These are phyloP conservation scores for Fistulinella prunicolor DNA, from an alignment of 768 basidiomycete species.

Conservation along the genomic window DNA sequence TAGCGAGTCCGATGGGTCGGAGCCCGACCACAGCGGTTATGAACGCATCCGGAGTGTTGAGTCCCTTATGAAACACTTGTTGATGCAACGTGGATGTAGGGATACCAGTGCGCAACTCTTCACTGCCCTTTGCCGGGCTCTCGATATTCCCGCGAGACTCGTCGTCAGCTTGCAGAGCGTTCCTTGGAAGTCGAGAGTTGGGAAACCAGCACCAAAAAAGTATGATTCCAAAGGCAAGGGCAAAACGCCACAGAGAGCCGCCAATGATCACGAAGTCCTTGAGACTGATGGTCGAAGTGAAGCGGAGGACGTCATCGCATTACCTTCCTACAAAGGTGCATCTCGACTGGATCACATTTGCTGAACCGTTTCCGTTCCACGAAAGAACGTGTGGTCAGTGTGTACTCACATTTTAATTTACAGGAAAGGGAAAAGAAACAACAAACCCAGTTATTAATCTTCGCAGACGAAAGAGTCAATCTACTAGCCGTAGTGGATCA, in stretches of 20 bases:
- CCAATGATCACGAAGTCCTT: slow-evolving; percentile 19
- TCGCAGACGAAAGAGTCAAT: slow-evolving; percentile 53
- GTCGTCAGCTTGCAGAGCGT: slow-evolving; percentile 90
- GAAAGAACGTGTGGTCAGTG: slow-evolving; percentile 1
- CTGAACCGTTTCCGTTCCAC: background rate
- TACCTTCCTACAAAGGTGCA: slow-evolving; percentile 33
- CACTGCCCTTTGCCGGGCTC: slow-evolving; percentile 81
- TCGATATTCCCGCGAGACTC: slow-evolving; percentile 83
- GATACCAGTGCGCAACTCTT: slow-evolving; percentile 91
- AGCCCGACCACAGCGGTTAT: slow-evolving; percentile 44
- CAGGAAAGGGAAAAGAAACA: slow-evolving; percentile 59
- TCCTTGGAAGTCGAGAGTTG: slow-evolving; percentile 76
- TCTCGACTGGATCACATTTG: slow-evolving; percentile 12
- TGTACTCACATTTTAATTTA: slow-evolving; percentile 15
- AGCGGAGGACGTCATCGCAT: slow-evolving; percentile 37
- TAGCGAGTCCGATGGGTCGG: slow-evolving; percentile 36
- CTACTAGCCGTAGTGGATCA: slow-evolving; percentile 40
- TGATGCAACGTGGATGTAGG: slow-evolving; percentile 75
- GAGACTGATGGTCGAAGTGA: slow-evolving; percentile 38
- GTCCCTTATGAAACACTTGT: slow-evolving; percentile 90
- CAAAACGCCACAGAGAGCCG: slow-evolving; percentile 23
- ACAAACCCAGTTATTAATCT: slow-evolving; percentile 54
- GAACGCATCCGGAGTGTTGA: slow-evolving; percentile 76
- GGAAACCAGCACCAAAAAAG: slow-evolving; percentile 45
- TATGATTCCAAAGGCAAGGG: slow-evolving; percentile 38